Evolutionary conservation across 495 filamentous ascomycete genomes (phyloP).

Genomic region (Neohortaea acidophila): DNA sequence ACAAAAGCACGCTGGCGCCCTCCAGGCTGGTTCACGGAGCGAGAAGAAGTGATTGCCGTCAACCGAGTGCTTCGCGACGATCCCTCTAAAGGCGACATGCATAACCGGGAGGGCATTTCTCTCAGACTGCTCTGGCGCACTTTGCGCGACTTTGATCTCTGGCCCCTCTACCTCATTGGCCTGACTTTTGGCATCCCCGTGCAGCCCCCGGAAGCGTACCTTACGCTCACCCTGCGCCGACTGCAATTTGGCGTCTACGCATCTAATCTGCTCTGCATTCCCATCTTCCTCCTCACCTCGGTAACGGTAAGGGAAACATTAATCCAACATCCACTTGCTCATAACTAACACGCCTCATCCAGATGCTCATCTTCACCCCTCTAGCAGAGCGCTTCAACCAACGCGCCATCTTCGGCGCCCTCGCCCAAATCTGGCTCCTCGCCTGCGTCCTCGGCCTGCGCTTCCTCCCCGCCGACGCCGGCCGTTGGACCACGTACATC

Average conservation of each 20-base stretch:
- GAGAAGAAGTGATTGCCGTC: slow-evolving; percentile 43
- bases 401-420: slow-evolving; percentile 30
- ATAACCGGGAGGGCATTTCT: slow-evolving; percentile 41
- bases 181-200: slow-evolving; percentile 37
- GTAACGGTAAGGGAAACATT: background rate
- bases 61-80: slow-evolving; percentile 50
- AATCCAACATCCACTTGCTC: no score
- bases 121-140: slow-evolving; percentile 33
- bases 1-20: no score
- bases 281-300: slow-evolving; percentile 5
- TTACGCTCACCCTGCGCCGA: slow-evolving; percentile 26
- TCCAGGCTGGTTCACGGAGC: slow-evolving; percentile 44
- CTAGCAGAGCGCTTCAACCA: slow-evolving; percentile 33
- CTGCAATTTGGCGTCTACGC: slow-evolving; percentile 31
- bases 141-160: slow-evolving; percentile 41
- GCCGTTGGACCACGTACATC: slow-evolving; percentile 30
- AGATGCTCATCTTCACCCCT: slow-evolving; percentile 30
- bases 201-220: slow-evolving; percentile 29
- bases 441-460: slow-evolving; percentile 31
- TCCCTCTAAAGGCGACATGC: slow-evolving; percentile 48
- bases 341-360: no score
- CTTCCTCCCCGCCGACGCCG: slow-evolving; percentile 23
- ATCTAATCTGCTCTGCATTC: slow-evolving; percentile 18
- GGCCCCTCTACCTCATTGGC: slow-evolving; percentile 38
- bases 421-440: slow-evolving; percentile 35